These are phyloP conservation scores for Phytophthora pseudosyringae DNA, from an alignment of 352 stramenopile species.

Conservation along the genomic window DNA sequence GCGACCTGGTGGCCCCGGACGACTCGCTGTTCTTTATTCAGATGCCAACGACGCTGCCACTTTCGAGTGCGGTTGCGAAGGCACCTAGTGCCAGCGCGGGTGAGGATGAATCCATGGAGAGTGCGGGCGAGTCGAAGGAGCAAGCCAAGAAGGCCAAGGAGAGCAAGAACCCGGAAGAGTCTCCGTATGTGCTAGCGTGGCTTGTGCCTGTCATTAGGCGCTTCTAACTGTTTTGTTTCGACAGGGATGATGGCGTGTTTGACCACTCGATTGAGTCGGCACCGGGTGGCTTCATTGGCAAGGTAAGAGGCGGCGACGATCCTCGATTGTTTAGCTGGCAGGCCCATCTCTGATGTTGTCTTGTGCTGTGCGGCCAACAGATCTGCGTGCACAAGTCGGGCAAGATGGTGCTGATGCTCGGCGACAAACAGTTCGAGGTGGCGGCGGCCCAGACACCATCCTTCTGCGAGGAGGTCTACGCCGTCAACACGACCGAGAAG, in stretches of 20 bases:
- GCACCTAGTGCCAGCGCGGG: conserved; percentile 22
- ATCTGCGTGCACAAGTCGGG: conserved; percentile 86
- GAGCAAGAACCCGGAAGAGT: conserved; percentile 31
- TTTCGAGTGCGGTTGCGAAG: conserved; percentile 55
- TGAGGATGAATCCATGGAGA: conserved; percentile 49
- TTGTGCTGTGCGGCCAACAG: conserved; percentile 24
- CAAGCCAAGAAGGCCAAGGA: conserved; percentile 22
- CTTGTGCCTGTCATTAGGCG: neutral
- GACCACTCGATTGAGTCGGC: conserved; percentile 73
- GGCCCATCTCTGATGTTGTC: neutral
- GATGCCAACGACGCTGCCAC: conserved; percentile 81
- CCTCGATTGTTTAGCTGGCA: neutral
- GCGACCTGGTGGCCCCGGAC: conserved; percentile 60
- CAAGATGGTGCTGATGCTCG: conserved; percentile 86
- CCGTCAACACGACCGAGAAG: conserved; percentile 76
- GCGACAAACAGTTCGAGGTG: conserved; percentile 89
- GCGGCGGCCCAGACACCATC: conserved; percentile 78
- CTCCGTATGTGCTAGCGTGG: conserved; percentile 18
- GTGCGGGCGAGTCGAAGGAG: conserved; percentile 18
- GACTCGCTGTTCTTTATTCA: conserved; percentile 87
- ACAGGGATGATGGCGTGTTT: conserved; percentile 66
- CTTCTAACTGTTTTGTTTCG: conserved; percentile 16
- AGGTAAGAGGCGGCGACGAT: conserved; percentile 43
- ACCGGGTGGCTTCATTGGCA: conserved; percentile 83
- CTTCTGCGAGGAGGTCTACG: conserved; percentile 86